Conservation (phyloP, 108 stramenopile genomes). For the Ochromonas danica region DNA sequence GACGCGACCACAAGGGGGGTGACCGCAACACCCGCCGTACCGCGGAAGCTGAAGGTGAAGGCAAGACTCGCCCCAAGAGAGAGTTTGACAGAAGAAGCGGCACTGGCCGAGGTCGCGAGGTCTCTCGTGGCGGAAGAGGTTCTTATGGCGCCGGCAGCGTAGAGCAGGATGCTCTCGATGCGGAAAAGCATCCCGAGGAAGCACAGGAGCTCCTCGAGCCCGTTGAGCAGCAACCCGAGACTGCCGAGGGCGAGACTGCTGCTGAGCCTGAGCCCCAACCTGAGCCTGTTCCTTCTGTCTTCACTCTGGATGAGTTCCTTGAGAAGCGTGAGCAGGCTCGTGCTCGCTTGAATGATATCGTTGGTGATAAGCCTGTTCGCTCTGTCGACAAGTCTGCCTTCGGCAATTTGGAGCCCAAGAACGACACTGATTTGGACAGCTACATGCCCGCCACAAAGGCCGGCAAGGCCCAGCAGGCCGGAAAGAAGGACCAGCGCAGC, state of each 20-base stretch:
- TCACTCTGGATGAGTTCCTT: neutral
- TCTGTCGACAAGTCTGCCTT: neutral
- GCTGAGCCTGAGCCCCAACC: neutral
- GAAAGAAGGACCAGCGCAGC: neutral
- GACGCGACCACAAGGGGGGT: neutral
- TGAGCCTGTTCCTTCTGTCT: neutral
- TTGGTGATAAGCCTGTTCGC: neutral
- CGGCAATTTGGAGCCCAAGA: neutral
- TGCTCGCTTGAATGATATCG: neutral
- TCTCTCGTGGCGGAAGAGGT: neutral
- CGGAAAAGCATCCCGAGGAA: neutral
- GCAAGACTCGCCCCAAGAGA: neutral
- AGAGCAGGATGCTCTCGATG: constrained; percentile 20
- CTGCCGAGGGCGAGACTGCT: neutral
- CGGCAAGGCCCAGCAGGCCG: neutral
- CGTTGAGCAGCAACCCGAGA: neutral
- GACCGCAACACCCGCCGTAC: neutral
- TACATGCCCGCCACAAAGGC: neutral
- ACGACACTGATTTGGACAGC: neutral
- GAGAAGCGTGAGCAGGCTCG: neutral
- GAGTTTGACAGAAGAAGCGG: neutral
- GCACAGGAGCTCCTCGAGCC: neutral
- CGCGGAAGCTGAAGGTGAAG: neutral
- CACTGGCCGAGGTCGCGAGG: neutral
- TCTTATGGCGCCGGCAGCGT: neutral